Conservation (phyloP, 805 yeast species). For the Danielia oregonensis region DNA sequence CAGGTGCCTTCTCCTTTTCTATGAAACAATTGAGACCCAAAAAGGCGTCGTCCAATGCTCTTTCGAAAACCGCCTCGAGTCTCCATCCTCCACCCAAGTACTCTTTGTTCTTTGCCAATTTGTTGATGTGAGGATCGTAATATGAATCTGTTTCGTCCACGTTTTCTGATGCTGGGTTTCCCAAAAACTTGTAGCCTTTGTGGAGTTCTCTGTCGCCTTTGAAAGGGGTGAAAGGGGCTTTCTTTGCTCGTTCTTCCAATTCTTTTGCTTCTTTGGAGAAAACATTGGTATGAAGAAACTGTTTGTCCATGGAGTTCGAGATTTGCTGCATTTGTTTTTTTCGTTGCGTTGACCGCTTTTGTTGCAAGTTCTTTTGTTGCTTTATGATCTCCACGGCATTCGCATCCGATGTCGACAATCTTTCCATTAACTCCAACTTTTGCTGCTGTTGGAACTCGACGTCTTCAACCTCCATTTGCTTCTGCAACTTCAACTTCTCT, state of each 20-base stretch:
- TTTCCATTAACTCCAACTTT: slow-evolving; percentile 39
- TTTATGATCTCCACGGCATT: slow-evolving; percentile 39
- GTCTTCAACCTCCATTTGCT: slow-evolving; percentile 49
- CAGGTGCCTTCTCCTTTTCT: slow-evolving; percentile 42
- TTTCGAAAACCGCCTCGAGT: slow-evolving; percentile 61
- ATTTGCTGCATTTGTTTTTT: slow-evolving; percentile 57
- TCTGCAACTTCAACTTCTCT: slow-evolving; percentile 64
- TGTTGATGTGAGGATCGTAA: slow-evolving; percentile 45
- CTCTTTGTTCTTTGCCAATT: slow-evolving; percentile 53
- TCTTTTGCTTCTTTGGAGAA: slow-evolving; percentile 23
- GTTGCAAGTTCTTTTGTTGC: slow-evolving; percentile 35
- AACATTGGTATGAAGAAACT: slow-evolving; percentile 29
- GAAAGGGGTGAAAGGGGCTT: slow-evolving; percentile 85
- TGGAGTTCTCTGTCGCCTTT: slow-evolving; percentile 75
- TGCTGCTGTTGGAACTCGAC: slow-evolving; percentile 37
- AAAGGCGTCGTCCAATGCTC: slow-evolving; percentile 84
- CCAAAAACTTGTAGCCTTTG: slow-evolving; percentile 47
- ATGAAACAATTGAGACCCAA: slow-evolving; percentile 84
- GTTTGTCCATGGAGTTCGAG: slow-evolving; percentile 50
- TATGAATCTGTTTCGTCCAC: slow-evolving; percentile 41
- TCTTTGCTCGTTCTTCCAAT: slow-evolving; percentile 17
- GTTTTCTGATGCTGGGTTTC: slow-evolving; percentile 20
- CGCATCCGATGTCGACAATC: slow-evolving; percentile 28
- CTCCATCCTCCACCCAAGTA: slow-evolving; percentile 86
- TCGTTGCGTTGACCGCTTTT: slow-evolving; percentile 63